A percentile compares a stretch with the other conserved stretches of the same genome.
Evolutionary conservation across 805 yeast species (phyloP).

Genomic region (Saturnispora dispora): DNA sequence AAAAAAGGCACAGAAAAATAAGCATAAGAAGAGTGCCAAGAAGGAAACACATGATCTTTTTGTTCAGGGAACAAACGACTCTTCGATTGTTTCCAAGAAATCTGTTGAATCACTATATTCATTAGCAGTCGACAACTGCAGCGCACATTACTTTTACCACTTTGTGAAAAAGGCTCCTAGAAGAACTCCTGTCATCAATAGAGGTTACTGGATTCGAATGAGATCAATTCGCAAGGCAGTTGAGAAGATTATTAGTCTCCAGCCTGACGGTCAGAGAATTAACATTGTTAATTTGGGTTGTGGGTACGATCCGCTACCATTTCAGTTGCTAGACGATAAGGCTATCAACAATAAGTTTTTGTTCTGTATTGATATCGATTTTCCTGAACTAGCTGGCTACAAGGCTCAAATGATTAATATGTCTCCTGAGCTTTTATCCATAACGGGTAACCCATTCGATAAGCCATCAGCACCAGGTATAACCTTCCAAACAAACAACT

Average conservation of each 20-base stretch:
- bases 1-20: conserved; percentile 30
- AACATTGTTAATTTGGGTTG: conserved; percentile 65
- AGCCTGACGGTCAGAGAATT: conserved; percentile 11
- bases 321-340: conserved; percentile 34
- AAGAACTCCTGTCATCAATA: conserved; percentile 70
- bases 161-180: conserved; percentile 61
- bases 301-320: conserved; percentile 62
- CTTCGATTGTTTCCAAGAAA: conserved; percentile 74
- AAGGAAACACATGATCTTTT: conserved; percentile 51
- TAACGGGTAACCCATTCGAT: conserved; percentile 33
- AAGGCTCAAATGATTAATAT: conserved; percentile 45
- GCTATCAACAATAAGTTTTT: conserved; percentile 17
- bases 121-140: conserved; percentile 15
- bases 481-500: conserved; percentile 33
- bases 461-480: conserved; percentile 16
- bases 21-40: conserved; percentile 24
- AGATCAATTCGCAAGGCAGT: conserved; percentile 52
- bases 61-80: conserved; percentile 78
- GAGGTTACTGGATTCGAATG: conserved; percentile 80
- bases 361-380: conserved; percentile 63
- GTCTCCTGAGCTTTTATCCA: conserved; percentile 36
- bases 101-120: conserved; percentile 63
- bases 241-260: conserved; percentile 33
- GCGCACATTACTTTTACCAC: conserved; percentile 43
- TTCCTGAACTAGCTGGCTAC: conserved; percentile 53